Percentiles rank a stretch among this genome's conserved stretches.
Evolutionary conservation across 108 stramenopile species (phyloP).

Genomic region (Cyclotella distinguenda): DNA sequence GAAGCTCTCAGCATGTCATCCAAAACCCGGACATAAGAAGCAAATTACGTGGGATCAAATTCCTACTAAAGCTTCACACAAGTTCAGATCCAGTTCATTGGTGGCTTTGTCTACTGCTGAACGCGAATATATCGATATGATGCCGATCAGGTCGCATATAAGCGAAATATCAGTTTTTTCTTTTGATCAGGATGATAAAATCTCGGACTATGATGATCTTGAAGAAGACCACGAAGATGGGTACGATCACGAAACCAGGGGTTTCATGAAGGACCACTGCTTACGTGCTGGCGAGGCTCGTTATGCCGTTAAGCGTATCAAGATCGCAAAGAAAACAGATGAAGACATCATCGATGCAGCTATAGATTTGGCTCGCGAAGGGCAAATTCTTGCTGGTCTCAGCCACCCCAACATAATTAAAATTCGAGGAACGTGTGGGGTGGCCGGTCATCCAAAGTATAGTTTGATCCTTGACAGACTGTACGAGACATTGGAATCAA

Average conservation of each 20-base stretch:
- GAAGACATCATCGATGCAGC: slow-evolving; percentile 55
- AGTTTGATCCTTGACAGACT: slow-evolving; percentile 74
- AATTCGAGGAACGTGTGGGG: slow-evolving; percentile 45
- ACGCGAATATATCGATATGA: background rate
- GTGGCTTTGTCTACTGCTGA: background rate
- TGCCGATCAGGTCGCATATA: background rate
- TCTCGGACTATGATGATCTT: slow-evolving; percentile 38
- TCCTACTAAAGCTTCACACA: background rate
- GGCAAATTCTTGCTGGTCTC: slow-evolving; percentile 55
- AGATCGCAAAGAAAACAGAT: slow-evolving; percentile 41
- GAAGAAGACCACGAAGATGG: slow-evolving; percentile 42
- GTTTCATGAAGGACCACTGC: slow-evolving; percentile 59
- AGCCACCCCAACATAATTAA: slow-evolving; percentile 42
- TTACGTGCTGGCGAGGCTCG: slow-evolving; percentile 58
- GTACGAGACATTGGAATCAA: slow-evolving; percentile 67
- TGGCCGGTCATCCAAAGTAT: slow-evolving; percentile 38
- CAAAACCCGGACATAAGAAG: too few species aligned
- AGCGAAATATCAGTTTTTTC: slow-evolving; percentile 14
- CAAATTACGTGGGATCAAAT: too few species aligned
- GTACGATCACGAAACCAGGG: slow-evolving; percentile 53
- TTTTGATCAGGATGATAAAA: slow-evolving; percentile 31
- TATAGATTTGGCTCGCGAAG: slow-evolving; percentile 77
- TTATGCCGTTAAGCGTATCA: slow-evolving; percentile 75
- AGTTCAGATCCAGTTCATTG: background rate
- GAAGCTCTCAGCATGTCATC: too few species aligned